phyloP scores from a whole-genome alignment of 164 flowering plant genomes.

The Chimonanthus salicifolius region DNA sequence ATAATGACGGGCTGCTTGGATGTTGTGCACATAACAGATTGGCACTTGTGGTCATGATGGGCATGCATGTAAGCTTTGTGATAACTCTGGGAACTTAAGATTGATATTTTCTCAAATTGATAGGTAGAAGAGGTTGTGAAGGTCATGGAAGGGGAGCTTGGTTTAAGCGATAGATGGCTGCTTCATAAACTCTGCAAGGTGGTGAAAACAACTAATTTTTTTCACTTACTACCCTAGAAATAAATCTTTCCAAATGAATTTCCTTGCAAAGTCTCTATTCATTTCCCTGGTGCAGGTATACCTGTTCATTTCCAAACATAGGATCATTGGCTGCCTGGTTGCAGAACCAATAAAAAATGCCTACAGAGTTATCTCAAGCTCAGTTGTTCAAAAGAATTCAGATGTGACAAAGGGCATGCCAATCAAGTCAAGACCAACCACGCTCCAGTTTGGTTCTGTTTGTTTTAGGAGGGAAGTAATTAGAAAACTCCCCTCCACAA shows the following conservation, averaged over 20 bases:
- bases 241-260: too few relatives aligned
- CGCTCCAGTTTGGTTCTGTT: constrained; percentile 58
- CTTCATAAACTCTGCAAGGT: constrained; percentile 66
- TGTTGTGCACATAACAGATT: too few relatives aligned
- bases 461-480: constrained; percentile 46
- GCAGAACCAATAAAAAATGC: constrained; percentile 69
- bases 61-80: too few relatives aligned
- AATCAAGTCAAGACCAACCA: constrained; percentile 18
- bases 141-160: constrained; percentile 75
- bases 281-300: constrained; percentile 45
- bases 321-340: constrained; percentile 71
- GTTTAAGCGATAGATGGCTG: constrained; percentile 51
- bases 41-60: too few relatives aligned
- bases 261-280: neutral
- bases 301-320: constrained; percentile 52
- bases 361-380: constrained; percentile 38
- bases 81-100: neutral
- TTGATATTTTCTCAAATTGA: neutral
- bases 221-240: neutral
- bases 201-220: neutral
- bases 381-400: constrained; percentile 16
- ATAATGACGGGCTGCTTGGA: too few relatives aligned
- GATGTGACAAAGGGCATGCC: constrained; percentile 13
- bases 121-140: constrained; percentile 72
- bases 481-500: constrained; percentile 17